A percentile compares a stretch with the other conserved stretches of the same genome.
phyloP scores from a whole-genome alignment of 1,139 yeast genomes.

The Pneumocystis oryctolagi region DNA sequence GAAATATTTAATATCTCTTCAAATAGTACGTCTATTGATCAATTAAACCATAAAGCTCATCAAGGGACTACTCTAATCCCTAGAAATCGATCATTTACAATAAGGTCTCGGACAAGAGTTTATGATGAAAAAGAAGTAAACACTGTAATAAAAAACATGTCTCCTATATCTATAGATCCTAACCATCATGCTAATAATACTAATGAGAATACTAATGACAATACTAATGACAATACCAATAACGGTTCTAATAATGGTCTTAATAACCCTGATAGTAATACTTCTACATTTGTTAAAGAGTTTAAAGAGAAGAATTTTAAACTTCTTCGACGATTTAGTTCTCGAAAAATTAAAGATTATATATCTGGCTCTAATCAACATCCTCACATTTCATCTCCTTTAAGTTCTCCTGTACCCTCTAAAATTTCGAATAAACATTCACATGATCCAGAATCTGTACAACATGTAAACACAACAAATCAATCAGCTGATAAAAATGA shows the following conservation, averaged over 20 bases:
- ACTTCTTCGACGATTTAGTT: background rate
- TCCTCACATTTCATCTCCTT: background rate
- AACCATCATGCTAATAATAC: background rate
- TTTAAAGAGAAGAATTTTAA: background rate
- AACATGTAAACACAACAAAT: background rate
- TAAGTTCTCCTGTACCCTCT: background rate
- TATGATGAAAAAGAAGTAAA: slow-evolving; percentile 10
- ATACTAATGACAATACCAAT: too few species aligned
- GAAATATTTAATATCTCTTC: slow-evolving; percentile 14
- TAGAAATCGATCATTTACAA: background rate
- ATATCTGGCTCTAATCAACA: background rate
- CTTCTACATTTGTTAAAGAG: background rate
- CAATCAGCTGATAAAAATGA: background rate
- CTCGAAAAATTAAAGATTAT: background rate
- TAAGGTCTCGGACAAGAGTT: slow-evolving; percentile 9
- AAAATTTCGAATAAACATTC: background rate
- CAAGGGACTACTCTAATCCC: background rate
- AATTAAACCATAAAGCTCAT: slow-evolving; percentile 2
- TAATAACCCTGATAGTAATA: background rate
- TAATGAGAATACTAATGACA: background rate
- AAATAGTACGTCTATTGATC: background rate
- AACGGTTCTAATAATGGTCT: background rate
- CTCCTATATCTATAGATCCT: slow-evolving; percentile 2
- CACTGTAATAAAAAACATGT: slow-evolving; percentile 2
- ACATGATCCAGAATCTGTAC: background rate